Evolutionary conservation across 129 eudicot genomes (phyloP).

Genomic region (Arctium minus): DNA sequence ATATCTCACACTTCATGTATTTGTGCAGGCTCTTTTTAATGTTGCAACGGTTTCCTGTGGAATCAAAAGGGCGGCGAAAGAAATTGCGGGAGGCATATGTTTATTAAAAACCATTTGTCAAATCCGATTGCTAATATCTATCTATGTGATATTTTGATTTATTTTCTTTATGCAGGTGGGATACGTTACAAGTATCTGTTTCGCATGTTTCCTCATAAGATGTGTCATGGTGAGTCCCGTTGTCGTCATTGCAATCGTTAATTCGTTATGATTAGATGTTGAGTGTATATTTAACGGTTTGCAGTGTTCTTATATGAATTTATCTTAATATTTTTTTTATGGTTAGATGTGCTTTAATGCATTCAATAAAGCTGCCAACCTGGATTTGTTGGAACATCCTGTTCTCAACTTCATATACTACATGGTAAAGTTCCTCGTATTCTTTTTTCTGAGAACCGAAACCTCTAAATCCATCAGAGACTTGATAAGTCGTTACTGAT

Average conservation of each 20-base stretch:
- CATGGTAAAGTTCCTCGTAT: constrained; percentile 42
- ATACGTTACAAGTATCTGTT: constrained; percentile 86
- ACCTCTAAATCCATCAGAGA: not conserved
- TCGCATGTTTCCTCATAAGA: constrained; percentile 78
- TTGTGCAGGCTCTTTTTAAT: constrained; percentile 77
- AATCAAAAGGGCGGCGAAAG: constrained; percentile 88
- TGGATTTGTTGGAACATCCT: constrained; percentile 85
- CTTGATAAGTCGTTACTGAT: not conserved
- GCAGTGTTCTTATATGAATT: not conserved
- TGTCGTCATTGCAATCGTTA: not conserved
- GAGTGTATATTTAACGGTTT: not conserved
- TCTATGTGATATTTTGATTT: not conserved
- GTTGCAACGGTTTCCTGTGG: constrained; percentile 91
- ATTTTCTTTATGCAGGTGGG: constrained; percentile 66
- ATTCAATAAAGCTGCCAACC: constrained; percentile 65
- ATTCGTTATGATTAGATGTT: not conserved
- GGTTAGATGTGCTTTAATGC: constrained; percentile 91
- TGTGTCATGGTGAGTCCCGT: constrained; percentile 65
- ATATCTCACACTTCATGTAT: not conserved
- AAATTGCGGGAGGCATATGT: constrained; percentile 81
- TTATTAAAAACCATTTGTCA: not conserved
- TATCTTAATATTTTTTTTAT: constrained; percentile 9
- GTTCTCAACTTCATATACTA: constrained; percentile 67
- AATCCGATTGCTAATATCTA: not conserved
- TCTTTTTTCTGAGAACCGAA: not conserved